Percentiles rank a stretch among this genome's conserved stretches.
Conservation (phyloP, 2,329 filamentous ascomycete species). For the Curvularia sp. region DNA sequence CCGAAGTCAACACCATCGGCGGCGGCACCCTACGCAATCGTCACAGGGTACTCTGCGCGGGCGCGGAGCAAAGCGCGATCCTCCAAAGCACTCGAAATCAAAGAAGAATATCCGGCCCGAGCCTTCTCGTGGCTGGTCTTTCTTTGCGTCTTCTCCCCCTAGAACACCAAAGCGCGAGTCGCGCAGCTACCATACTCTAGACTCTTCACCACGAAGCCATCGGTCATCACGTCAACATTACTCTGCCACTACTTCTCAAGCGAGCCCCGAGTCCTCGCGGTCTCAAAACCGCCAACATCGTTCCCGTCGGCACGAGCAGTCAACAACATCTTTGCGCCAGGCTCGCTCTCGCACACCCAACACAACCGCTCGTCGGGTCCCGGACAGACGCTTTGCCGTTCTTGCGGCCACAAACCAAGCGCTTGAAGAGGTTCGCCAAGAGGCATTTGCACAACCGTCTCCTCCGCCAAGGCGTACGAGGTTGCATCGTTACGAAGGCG, state of each 20-base stretch:
- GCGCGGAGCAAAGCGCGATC: constrained; percentile 48
- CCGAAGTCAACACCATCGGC: constrained; percentile 41
- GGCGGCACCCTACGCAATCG: constrained; percentile 44
- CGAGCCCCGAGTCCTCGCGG: constrained; percentile 27
- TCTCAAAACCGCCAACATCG: constrained; percentile 38
- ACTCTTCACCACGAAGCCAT: constrained; percentile 41
- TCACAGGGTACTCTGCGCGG: constrained; percentile 47
- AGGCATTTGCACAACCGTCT: constrained; percentile 47
- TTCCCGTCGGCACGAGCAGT: constrained; percentile 40
- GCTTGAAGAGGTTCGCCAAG: constrained; percentile 45
- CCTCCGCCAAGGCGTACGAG: constrained; percentile 45
- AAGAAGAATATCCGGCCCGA: constrained; percentile 39
- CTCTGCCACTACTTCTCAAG: constrained; percentile 17
- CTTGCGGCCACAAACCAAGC: constrained; percentile 49
- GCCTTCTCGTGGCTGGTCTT: constrained; percentile 38
- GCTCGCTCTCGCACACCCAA: constrained; percentile 45
- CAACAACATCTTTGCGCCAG: constrained; percentile 32
- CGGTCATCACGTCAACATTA: constrained; percentile 39
- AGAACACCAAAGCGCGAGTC: constrained; percentile 35
- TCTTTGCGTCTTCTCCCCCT: constrained; percentile 43
- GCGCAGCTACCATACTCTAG: constrained; percentile 38
- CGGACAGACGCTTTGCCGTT: constrained; percentile 50
- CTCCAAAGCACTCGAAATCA: constrained; percentile 42
- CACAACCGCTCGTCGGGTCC: constrained; percentile 42
- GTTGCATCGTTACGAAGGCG: constrained; percentile 43